A percentile compares a stretch with the other conserved stretches of the same genome.
Evolutionary conservation across 495 filamentous ascomycete species (phyloP).

Genomic region (Penicillium pancosmium): DNA sequence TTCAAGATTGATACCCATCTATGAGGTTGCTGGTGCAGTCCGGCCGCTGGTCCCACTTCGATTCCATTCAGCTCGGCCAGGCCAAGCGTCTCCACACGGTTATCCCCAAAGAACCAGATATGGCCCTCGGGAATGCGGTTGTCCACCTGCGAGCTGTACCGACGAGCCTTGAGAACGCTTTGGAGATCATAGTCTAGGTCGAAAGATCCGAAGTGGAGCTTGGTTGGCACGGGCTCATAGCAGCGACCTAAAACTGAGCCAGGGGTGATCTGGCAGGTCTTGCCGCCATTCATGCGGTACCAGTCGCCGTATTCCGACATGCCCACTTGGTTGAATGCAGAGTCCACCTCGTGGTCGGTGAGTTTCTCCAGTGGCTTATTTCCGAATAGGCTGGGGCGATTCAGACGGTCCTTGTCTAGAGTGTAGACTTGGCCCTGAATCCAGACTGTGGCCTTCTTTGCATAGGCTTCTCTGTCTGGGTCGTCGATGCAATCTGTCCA

Average conservation of each 20-base stretch:
- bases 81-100: conserved; percentile 55
- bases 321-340: conserved; percentile 40
- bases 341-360: conserved; percentile 31
- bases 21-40: conserved; percentile 39
- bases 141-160: conserved; percentile 47
- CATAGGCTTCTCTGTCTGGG: conserved; percentile 40
- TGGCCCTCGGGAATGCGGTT: conserved; percentile 44
- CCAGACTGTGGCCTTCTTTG: conserved; percentile 42
- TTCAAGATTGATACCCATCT: conserved; percentile 50
- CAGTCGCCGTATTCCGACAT: conserved; percentile 49
- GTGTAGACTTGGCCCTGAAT: conserved; percentile 56
- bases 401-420: conserved; percentile 30
- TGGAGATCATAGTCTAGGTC: conserved; percentile 36
- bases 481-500: conserved; percentile 51
- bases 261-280: conserved; percentile 47
- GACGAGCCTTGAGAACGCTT: conserved; percentile 42
- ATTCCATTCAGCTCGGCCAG: conserved; percentile 55
- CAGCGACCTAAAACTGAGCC: conserved; percentile 56
- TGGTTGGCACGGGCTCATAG: conserved; percentile 53
- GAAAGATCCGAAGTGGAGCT: conserved; percentile 43
- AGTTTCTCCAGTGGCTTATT: conserved; percentile 32
- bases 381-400: conserved; percentile 21
- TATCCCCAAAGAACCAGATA: conserved; percentile 61
- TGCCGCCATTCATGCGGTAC: conserved; percentile 48
- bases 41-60: conserved; percentile 47